Conservation (phyloP, 768 basidiomycete species). For the Panaeolus papilionaceus region DNA sequence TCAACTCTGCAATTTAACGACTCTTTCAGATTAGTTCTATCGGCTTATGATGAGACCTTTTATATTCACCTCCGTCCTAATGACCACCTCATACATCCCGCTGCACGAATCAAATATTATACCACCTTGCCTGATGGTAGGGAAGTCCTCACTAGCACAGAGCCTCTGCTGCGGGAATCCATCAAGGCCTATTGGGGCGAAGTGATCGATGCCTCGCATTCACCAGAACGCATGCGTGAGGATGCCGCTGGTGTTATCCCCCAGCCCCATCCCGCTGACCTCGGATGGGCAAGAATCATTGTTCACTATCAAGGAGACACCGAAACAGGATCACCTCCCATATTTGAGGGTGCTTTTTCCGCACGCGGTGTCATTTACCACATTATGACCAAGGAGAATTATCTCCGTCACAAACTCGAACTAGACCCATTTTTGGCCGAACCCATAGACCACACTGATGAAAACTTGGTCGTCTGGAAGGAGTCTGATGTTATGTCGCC, state of each 20-base stretch:
- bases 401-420: constrained; percentile 62
- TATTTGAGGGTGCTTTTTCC: constrained; percentile 81
- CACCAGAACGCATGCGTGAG: constrained; percentile 62
- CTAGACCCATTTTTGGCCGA: constrained; percentile 58
- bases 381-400: constrained; percentile 73
- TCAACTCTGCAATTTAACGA: constrained; percentile 69
- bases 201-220: constrained; percentile 65
- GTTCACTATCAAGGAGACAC: constrained; percentile 68
- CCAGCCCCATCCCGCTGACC: constrained; percentile 49
- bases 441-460: constrained; percentile 49
- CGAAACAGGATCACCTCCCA: constrained; percentile 51
- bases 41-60: constrained; percentile 69
- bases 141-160: constrained; percentile 55
- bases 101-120: constrained; percentile 75
- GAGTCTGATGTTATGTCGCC: constrained; percentile 70
- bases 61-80: constrained; percentile 81
- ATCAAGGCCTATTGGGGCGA: constrained; percentile 79
- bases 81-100: constrained; percentile 78
- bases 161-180: constrained; percentile 66
- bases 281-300: constrained; percentile 84
- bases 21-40: constrained; percentile 71
- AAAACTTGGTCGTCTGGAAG: constrained; percentile 73
- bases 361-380: constrained; percentile 72
- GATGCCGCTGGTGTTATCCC: constrained; percentile 63
- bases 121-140: constrained; percentile 55